Evolutionary conservation across 2,329 filamentous ascomycete species (phyloP), one percentile per base, ranked within the genome.

Genomic region (Colletotrichum higginsianum): DNA sequence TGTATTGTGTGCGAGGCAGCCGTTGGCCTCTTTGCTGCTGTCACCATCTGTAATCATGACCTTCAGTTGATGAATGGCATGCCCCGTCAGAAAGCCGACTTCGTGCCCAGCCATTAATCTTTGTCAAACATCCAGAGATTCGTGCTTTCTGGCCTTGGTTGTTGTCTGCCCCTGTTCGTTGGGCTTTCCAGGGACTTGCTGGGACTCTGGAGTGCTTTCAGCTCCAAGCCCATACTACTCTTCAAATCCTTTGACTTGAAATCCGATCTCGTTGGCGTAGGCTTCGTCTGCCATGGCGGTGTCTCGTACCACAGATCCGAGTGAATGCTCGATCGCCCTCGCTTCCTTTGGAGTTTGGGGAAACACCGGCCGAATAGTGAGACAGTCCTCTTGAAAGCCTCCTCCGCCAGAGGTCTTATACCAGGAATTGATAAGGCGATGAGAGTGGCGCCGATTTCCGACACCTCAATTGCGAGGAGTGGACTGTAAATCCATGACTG

Each of bases 401-500:
- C 65, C 0, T 58, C 60, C 12, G 52, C 57, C 3, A 87, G 75
- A 0, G 86, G 86, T 65, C 88, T 87, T 57, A 86, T 77, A 3
- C 85, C 86, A 0, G 86, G 86, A 0, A 87, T 80, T 0, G 86
- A 88, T 1, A 88, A 80, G 1, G 86, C 85, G 49, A 87, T 83
- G 30, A 88, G 75, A 0, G 86, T 88, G 1, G 82, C 81, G 4
- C 85, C 86, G 23, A 88, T 85, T 50, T 88, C 86, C 2, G 86
- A 82, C 3, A 84, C 84, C 75, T 88, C 86, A 4, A 87, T 82
- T 3, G 79, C 84, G 4, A 88, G 77, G 79, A 87, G 83, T 0
- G 86, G 84, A 63, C 86, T 83, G 75, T 88, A 88, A 30, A 80
- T 79, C 86, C 86, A 88, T 18, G 85, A 86, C 77, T 79, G 78